Conservation (phyloP, 2,329 filamentous ascomycete genomes). For the Pseudogymnoascus sp. region DNA sequence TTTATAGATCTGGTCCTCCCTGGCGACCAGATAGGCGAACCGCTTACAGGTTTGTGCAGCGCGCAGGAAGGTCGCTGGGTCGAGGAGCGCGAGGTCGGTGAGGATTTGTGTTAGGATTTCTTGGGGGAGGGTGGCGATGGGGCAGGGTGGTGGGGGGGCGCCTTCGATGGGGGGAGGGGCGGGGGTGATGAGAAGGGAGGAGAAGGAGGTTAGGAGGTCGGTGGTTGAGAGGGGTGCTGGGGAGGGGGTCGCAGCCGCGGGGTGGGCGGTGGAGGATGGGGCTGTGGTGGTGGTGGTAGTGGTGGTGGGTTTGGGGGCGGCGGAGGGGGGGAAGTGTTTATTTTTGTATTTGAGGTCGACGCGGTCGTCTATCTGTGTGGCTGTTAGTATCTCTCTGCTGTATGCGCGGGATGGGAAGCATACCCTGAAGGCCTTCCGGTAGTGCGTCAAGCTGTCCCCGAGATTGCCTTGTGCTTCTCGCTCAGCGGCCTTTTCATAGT, state of each 20-base stretch:
- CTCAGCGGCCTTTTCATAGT: slow-evolving; percentile 87
- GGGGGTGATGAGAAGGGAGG: slow-evolving; percentile 57
- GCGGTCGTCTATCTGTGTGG: slow-evolving; percentile 62
- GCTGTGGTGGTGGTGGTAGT: not conserved
- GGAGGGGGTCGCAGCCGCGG: slow-evolving; percentile 17
- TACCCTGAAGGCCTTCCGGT: slow-evolving; percentile 83
- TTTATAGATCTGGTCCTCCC: slow-evolving; percentile 82
- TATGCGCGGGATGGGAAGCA: slow-evolving; percentile 18
- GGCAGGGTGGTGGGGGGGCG: slow-evolving; percentile 66
- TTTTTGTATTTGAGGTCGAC: slow-evolving; percentile 84
- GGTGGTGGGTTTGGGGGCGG: slow-evolving; percentile 28
- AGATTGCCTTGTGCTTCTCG: slow-evolving; percentile 77
- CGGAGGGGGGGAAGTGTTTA: slow-evolving; percentile 73
- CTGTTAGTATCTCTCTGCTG: slow-evolving; percentile 12
- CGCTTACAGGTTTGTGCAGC: slow-evolving; percentile 77
- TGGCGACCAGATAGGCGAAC: slow-evolving; percentile 73
- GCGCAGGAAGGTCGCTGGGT: slow-evolving; percentile 69
- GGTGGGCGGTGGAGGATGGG: slow-evolving; percentile 12
- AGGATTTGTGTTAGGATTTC: slow-evolving; percentile 80
- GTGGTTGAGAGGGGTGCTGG: slow-evolving; percentile 44
- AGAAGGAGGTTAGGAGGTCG: slow-evolving; percentile 70
- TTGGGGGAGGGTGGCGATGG: slow-evolving; percentile 66
- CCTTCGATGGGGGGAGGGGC: slow-evolving; percentile 62
- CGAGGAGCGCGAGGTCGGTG: slow-evolving; percentile 58
- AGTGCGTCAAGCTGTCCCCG: slow-evolving; percentile 79